These are phyloP conservation scores for Solidago caesia DNA, from an alignment of 129 eudicot genomes.

Conservation along the genomic window DNA sequence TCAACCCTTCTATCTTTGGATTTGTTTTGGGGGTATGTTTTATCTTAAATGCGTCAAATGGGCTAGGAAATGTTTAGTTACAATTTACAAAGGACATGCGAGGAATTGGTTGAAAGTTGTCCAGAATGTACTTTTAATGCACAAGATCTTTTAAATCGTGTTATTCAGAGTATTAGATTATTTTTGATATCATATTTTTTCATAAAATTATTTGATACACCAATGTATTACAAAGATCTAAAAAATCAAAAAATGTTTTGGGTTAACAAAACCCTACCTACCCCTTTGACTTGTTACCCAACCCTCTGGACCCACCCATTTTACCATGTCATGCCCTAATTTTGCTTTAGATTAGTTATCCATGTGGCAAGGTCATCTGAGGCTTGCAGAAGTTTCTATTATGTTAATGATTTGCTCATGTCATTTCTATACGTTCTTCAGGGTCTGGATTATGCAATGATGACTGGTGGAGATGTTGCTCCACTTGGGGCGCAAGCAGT, in stretches of 20 bases:
- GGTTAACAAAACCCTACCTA: too few relatives aligned
- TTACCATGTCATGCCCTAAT: neutral
- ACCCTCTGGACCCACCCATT: neutral
- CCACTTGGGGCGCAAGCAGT: slow-evolving; percentile 98
- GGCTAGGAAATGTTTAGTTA: too few relatives aligned
- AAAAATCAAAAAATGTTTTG: neutral
- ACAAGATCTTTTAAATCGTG: too few relatives aligned
- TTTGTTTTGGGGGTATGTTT: neutral
- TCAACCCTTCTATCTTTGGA: neutral
- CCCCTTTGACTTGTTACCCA: neutral
- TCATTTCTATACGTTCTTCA: slow-evolving; percentile 30
- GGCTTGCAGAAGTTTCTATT: neutral
- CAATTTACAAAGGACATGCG: too few relatives aligned
- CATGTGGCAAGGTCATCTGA: neutral
- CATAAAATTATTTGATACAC: neutral
- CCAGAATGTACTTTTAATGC: too few relatives aligned
- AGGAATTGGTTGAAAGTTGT: too few relatives aligned
- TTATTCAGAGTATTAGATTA: too few relatives aligned
- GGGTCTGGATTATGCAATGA: slow-evolving; percentile 99
- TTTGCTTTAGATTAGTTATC: slow-evolving; percentile 8
- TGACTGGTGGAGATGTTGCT: slow-evolving; percentile 99
- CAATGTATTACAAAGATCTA: neutral
- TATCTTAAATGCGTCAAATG: too few relatives aligned
- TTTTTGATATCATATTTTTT: neutral
- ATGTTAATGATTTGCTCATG: neutral